These are phyloP conservation scores for Rhytidiadelphus loreus DNA, from an alignment of 225 moss, liverwort and hornwort species.

Conservation along the genomic window DNA sequence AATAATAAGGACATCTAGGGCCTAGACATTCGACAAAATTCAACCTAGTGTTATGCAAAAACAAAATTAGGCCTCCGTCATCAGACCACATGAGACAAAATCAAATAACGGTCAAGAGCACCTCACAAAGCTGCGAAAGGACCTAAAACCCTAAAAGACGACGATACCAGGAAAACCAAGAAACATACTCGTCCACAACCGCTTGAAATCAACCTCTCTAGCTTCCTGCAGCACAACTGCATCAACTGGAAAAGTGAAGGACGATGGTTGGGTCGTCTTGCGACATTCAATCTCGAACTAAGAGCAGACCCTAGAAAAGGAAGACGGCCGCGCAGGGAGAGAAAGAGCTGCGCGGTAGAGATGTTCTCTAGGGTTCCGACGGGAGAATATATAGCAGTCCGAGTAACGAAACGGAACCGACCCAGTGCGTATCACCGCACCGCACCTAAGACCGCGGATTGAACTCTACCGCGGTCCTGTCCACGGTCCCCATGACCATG, in stretches of 20 bases:
- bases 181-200: background rate
- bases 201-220: too few species aligned
- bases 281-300: too few species aligned
- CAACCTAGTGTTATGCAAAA: accelerated
- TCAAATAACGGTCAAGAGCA: too few species aligned
- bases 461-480: background rate
- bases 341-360: too few species aligned
- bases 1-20: background rate
- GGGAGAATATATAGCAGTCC: background rate
- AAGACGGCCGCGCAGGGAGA: background rate
- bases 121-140: background rate
- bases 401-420: background rate
- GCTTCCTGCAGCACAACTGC: background rate
- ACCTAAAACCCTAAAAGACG: background rate
- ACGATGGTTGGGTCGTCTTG: too few species aligned
- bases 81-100: background rate
- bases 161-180: too few species aligned
- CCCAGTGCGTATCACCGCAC: background rate
- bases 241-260: background rate
- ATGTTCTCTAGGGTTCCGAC: background rate
- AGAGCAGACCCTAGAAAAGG: background rate
- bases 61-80: background rate
- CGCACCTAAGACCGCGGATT: background rate
- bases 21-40: background rate
- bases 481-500: background rate